Evolutionary conservation across 495 filamentous ascomycete species (phyloP), one percentile per base, ranked within the genome.

Genomic region (Penicillium canescens): DNA sequence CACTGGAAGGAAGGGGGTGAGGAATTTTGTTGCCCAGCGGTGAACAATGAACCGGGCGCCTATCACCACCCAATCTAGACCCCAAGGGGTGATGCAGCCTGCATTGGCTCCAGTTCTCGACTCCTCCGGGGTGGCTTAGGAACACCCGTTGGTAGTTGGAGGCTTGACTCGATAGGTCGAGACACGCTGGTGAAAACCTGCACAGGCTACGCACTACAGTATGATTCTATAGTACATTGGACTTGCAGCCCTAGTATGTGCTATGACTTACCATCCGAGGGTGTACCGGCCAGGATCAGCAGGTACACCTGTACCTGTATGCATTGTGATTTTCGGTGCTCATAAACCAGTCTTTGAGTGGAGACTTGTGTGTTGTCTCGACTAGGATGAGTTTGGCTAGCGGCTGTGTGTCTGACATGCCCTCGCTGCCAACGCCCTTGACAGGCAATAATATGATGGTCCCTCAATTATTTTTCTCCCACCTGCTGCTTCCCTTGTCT

Each of bases 21-120:
- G 60, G 67, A 69, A 63, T 72, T 63, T 65, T 54, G 66, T 68
- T 68, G 58, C 64, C 60, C 63, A 69, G 69, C 67, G 69, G 72
- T 51, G 46, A 49, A 36, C 64, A 67, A 63, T 69, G 64, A 66
- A 65, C 52, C 58, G 53, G 21, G 20, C 39, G 49, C 55, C 52
- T 58, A 60, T 63, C 57, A 63, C 46, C 18, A 34, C 20, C 38
- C n/a, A 24, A 36, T 45, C 52, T 38, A 36, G 53, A 51, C 52
- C 21, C 43, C 57, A 56, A 54, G 57, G 56, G 57, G 23, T 33
- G 21, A 48, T 49, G 47, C 47, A 42, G 14, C 26, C n/a, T 50
- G 47, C 47, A 50, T 31, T 7, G 28, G 28, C 28, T 31, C 28
- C 28, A 31, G 28, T 31, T 31, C 9, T 7, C 28, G 28, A 31